These are phyloP conservation scores for Cyclostephanos tholiformis DNA, from an alignment of 108 stramenopile species.

Conservation along the genomic window DNA sequence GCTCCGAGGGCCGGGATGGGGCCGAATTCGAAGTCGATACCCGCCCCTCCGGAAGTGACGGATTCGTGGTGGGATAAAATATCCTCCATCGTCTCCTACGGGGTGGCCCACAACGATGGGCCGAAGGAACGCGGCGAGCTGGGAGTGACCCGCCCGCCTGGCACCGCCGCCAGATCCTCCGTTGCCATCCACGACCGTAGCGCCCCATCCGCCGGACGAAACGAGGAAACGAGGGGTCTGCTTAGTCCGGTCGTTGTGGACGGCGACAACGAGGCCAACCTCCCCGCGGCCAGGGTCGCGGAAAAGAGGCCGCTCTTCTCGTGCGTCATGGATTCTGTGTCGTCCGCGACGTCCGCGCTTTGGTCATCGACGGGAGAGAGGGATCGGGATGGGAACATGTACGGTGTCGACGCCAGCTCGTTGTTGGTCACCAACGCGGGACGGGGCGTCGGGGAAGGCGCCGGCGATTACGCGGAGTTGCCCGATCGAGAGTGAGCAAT, in stretches of 20 bases:
- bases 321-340: conserved; percentile 77
- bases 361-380: conserved; percentile 30
- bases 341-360: conserved; percentile 51
- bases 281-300: conserved; percentile 61
- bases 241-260: conserved; percentile 32
- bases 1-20: conserved; percentile 11
- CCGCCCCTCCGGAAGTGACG: conserved; percentile 21
- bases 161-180: conserved; percentile 17
- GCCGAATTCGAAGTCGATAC: conserved; percentile 14
- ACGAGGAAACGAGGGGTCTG: conserved; percentile 49
- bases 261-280: conserved; percentile 49
- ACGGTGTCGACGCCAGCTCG: conserved; percentile 74
- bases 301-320: conserved; percentile 69
- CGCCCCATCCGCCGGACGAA: conserved; percentile 13
- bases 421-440: conserved; percentile 69
- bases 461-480: conserved; percentile 27
- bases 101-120: conserved; percentile 30
- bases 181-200: neutral
- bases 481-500: conserved; percentile 18
- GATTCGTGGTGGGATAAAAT: conserved; percentile 45
- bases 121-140: conserved; percentile 41
- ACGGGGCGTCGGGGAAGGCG: conserved; percentile 35
- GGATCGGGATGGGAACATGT: conserved; percentile 73
- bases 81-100: conserved; percentile 24
- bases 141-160: conserved; percentile 57